These are phyloP conservation scores for Jamesozyma jinghongensis DNA, from an alignment of 805 yeast species.

Conservation along the genomic window DNA sequence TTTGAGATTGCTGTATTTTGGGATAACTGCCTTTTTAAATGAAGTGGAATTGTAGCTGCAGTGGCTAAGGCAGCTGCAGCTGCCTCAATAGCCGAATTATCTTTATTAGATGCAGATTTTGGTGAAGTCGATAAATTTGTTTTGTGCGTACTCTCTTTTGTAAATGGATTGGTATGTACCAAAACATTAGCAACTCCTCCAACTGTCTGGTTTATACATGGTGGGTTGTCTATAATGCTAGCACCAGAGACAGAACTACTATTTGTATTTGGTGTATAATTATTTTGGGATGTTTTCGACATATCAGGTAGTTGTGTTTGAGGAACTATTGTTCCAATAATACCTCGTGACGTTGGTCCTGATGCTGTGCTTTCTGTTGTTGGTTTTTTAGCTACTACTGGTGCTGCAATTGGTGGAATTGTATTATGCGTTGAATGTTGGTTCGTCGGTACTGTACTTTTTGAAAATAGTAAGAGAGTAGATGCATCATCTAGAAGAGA, in stretches of 20 bases:
- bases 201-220: too few relatives aligned
- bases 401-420: not conserved
- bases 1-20: not conserved
- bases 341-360: not conserved
- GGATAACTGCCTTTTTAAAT: constrained; percentile 29
- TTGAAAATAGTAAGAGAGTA: constrained; percentile 52
- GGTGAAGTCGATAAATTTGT: not conserved
- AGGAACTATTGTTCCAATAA: not conserved
- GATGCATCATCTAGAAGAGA: constrained; percentile 50
- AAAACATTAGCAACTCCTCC: too few relatives aligned
- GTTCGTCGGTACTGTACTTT: constrained; percentile 33
- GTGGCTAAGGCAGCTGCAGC: constrained; percentile 81
- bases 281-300: not conserved
- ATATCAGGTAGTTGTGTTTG: not conserved
- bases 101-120: not conserved
- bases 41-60: constrained; percentile 69
- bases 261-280: not conserved
- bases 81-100: constrained; percentile 28
- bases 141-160: too few relatives aligned
- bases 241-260: not conserved
- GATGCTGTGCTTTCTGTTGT: too few relatives aligned
- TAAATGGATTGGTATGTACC: too few relatives aligned
- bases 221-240: too few relatives aligned
- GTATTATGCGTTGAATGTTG: not conserved
- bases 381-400: too few relatives aligned